Evolutionary conservation across 768 basidiomycete genomes (phyloP), one percentile per base, ranked within the genome.

Genomic region (Tubosaeta sp.): DNA sequence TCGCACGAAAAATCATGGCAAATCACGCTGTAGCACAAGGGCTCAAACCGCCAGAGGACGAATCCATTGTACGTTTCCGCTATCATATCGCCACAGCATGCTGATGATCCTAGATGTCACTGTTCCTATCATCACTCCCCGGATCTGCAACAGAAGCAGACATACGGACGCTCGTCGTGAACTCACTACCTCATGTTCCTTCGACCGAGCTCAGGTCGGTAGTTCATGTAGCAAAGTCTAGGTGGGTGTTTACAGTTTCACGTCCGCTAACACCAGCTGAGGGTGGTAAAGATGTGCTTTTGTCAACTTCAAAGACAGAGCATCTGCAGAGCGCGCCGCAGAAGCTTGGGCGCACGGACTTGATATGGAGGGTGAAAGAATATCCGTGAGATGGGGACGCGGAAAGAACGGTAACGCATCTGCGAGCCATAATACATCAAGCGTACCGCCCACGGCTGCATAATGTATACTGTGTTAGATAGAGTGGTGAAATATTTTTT

Each of bases 321-420:
- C 75, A 6, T 75, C 81, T n/a, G 94, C 96, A 14, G 96, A 99
- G 70, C 73, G 75, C 14, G 93, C 90, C 0, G 94, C 94, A 0
- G 82, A 89, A 55, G 85, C 87, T 10, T 92, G 94, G 83, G 82
- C 91, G n/a, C 84, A 85, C 55, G 94, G 94, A 2, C 73, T 98
- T 10, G 94, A 95, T 58, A 75, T 97, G 22, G 86, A 91, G 25
- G 87, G 83, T 1, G 83, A 86, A 63, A 75, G 73, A 30, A 79
- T 87, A 10, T 73, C 78, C 40, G 79, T 95, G 24, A 90, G 86
- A 57, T 99, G 95, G 95, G 95, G 95, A 4, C 78, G 94, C 52
- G 85, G 90, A 61, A 80, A 69, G 73, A 71, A 70, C 66, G 53
- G 66, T 3, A 80, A 78, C 46, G 57, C 63, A 29, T 52, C 72